phyloP scores from a whole-genome alignment of 75 land plant genomes.

The Pinus tabuliformis region DNA sequence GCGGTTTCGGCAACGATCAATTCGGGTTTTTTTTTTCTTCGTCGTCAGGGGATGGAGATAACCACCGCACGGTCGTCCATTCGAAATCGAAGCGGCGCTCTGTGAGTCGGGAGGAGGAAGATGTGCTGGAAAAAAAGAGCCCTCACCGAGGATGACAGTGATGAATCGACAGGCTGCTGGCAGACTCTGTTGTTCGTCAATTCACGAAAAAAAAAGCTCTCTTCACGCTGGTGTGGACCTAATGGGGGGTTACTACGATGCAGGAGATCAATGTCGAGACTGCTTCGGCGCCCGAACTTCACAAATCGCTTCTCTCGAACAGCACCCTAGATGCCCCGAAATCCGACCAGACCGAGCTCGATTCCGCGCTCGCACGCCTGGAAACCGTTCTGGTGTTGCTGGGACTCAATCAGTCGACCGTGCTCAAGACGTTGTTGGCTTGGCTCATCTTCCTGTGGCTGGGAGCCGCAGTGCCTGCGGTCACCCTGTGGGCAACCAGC shows the following conservation, averaged over 20 bases:
- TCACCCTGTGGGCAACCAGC: background rate
- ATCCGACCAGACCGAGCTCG: background rate
- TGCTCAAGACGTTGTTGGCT: background rate
- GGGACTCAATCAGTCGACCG: background rate
- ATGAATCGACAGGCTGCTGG: conserved; percentile 24
- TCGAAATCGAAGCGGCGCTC: conserved; percentile 12
- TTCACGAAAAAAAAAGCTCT: conserved; percentile 53
- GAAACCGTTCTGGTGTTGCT: background rate
- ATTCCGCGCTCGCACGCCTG: background rate
- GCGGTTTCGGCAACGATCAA: too few species aligned
- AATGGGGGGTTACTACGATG: too few species aligned
- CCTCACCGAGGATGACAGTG: conserved; percentile 32
- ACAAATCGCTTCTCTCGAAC: background rate
- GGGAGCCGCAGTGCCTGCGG: background rate
- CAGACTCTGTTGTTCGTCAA: conserved; percentile 43
- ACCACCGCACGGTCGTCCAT: background rate
- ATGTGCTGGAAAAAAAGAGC: conserved; percentile 36
- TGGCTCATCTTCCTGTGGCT: background rate
- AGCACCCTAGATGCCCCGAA: background rate
- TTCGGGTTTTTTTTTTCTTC: too few species aligned
- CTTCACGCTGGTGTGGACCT: conserved; percentile 81
- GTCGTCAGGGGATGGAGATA: too few species aligned
- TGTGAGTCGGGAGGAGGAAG: too few species aligned
- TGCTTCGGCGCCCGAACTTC: background rate
- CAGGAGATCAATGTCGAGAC: background rate